A percentile compares a stretch with the other conserved stretches of the same genome.
Evolutionary conservation across 2,329 filamentous ascomycete genomes (phyloP).

Genomic region (Byssochlamys sp.): DNA sequence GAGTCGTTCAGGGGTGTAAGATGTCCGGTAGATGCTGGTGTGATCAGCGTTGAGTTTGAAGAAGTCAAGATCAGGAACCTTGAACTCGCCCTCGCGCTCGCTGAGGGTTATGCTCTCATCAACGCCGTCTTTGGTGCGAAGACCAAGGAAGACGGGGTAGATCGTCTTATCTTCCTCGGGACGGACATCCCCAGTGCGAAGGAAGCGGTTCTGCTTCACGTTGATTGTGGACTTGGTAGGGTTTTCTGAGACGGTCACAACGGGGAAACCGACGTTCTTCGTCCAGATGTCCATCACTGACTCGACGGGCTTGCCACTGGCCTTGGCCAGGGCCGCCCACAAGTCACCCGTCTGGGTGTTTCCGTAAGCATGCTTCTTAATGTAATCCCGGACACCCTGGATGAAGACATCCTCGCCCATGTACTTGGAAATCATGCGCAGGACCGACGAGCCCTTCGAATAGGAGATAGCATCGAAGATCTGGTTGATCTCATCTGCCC

Average conservation of each 20-base stretch:
- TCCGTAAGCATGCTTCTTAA: constrained; percentile 93
- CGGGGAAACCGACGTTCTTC: constrained; percentile 88
- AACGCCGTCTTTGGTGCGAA: constrained; percentile 74
- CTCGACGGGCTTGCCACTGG: constrained; percentile 82
- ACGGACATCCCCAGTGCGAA: constrained; percentile 84
- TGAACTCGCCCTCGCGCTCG: constrained; percentile 65
- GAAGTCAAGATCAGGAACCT: constrained; percentile 71
- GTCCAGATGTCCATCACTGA: constrained; percentile 94
- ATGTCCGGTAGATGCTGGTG: constrained; percentile 82
- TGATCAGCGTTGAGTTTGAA: constrained; percentile 96
- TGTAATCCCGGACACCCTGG: constrained; percentile 78
- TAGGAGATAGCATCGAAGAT: constrained; percentile 98
- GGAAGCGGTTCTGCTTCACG: constrained; percentile 88
- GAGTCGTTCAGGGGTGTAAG: constrained; percentile 72
- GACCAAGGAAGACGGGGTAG: constrained; percentile 79
- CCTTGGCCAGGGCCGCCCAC: constrained; percentile 77
- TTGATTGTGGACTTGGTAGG: constrained; percentile 62
- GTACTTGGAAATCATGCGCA: constrained; percentile 95
- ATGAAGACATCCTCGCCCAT: constrained; percentile 87
- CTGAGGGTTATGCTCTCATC: constrained; percentile 65
- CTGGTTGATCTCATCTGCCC: constrained; percentile 91
- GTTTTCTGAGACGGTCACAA: constrained; percentile 75
- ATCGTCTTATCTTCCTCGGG: constrained; percentile 82
- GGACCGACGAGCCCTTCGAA: constrained; percentile 87
- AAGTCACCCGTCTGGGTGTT: constrained; percentile 88